Conservation (phyloP, 73 alveolate genomes). For the Tetrahymena malaccensis region DNA sequence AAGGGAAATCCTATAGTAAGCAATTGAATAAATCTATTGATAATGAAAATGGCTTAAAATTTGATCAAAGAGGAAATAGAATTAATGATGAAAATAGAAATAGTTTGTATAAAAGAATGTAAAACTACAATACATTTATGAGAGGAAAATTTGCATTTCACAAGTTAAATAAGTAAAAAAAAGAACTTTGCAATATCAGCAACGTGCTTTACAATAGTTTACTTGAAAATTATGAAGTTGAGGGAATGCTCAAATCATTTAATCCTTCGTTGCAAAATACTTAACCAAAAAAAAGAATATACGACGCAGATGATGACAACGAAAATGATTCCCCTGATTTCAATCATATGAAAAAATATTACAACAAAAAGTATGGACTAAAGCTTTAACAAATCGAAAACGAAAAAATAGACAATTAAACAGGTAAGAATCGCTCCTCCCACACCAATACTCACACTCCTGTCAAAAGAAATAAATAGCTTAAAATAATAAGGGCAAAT, state of each 20-base stretch:
- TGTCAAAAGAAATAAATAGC: neutral
- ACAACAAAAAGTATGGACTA: neutral
- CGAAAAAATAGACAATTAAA: neutral
- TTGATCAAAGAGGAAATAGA: neutral
- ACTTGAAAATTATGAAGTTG: neutral
- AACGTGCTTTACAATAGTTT: neutral
- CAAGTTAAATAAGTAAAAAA: neutral
- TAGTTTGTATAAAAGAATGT: neutral
- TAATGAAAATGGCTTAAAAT: neutral
- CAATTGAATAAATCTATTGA: neutral
- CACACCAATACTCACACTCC: neutral
- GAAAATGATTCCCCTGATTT: neutral
- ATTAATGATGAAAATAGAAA: neutral
- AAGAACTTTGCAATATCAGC: neutral
- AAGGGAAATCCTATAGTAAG: neutral
- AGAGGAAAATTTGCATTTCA: neutral
- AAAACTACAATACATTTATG: neutral
- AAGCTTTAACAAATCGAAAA: neutral
- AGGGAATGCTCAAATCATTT: neutral
- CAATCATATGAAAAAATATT: neutral
- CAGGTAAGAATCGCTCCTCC: neutral
- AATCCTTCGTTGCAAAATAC: neutral
- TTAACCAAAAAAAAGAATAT: neutral
- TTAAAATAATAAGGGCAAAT: neutral
- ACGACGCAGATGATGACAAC: neutral